These are phyloP conservation scores for Xylaria polymorpha DNA, from an alignment of 2,329 filamentous ascomycete species.

Conservation along the genomic window DNA sequence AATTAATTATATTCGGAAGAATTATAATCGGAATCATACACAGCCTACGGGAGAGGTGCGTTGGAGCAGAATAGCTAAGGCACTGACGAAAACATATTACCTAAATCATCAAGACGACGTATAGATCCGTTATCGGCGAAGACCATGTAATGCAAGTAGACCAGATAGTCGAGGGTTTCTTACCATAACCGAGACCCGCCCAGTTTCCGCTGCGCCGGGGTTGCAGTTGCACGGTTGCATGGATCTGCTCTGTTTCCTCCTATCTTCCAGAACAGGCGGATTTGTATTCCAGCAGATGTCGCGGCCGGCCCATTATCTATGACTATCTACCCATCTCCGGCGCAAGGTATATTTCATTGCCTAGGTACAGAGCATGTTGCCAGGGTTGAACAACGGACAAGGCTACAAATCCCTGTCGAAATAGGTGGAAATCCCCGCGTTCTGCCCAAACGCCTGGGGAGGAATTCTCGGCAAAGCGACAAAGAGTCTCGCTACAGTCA, in stretches of 20 bases:
- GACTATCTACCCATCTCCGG: conserved; percentile 2
- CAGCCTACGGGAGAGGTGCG: neutral
- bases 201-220: conserved; percentile 32
- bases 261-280: neutral
- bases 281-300: conserved; percentile 12
- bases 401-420: conserved; percentile 25
- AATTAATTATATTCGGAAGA: conserved; percentile 16
- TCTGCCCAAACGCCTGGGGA: conserved; percentile 26
- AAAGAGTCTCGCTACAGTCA: conserved; percentile 9
- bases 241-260: conserved; percentile 14
- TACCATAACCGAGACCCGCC: conserved; percentile 32
- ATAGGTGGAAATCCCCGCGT: conserved; percentile 32
- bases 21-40: conserved; percentile 8
- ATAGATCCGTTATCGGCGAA: conserved; percentile 33
- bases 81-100: conserved; percentile 12
- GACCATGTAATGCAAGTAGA: neutral
- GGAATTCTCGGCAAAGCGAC: conserved; percentile 24
- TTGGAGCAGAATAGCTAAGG: neutral
- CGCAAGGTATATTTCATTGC: conserved; percentile 7
- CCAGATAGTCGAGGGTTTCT: neutral
- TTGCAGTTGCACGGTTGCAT: conserved; percentile 14
- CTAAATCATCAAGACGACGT: conserved; percentile 1
- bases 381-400: conserved; percentile 14
- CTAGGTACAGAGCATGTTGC: conserved; percentile 11
- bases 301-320: conserved; percentile 2